Evolutionary conservation across 2,329 filamentous ascomycete species (phyloP).

Genomic region (Lachnellula arida): DNA sequence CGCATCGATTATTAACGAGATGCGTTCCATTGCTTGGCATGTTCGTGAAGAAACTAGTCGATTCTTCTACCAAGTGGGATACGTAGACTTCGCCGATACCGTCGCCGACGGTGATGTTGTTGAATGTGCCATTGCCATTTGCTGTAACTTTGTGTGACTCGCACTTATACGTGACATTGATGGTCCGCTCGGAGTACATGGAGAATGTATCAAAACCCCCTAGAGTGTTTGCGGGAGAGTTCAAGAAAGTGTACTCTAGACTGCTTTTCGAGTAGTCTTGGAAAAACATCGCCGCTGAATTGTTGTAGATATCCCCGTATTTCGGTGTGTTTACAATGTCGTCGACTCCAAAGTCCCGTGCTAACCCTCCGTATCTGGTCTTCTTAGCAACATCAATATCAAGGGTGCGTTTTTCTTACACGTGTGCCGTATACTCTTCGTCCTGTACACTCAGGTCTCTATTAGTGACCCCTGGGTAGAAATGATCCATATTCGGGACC

Average conservation of each 20-base stretch:
- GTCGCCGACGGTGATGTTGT: slow-evolving; percentile 28
- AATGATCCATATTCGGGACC: slow-evolving; percentile 35
- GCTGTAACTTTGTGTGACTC: slow-evolving; percentile 28
- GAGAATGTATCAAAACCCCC: slow-evolving; percentile 15
- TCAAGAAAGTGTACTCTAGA: slow-evolving; percentile 38
- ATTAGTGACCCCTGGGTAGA: slow-evolving; percentile 30
- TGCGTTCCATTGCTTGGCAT: neutral
- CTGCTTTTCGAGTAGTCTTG: slow-evolving; percentile 8
- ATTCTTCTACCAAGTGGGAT: slow-evolving; percentile 27
- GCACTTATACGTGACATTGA: slow-evolving; percentile 32
- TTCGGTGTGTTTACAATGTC: slow-evolving; percentile 21
- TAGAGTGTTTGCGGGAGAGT: slow-evolving; percentile 21
- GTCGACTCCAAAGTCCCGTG: slow-evolving; percentile 29
- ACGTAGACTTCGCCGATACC: slow-evolving; percentile 20
- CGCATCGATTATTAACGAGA: slow-evolving; percentile 12
- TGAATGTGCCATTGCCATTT: slow-evolving; percentile 31
- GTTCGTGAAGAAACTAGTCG: slow-evolving; percentile 37
- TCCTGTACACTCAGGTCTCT: slow-evolving; percentile 25
- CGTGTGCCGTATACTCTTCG: slow-evolving; percentile 41
- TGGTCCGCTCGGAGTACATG: slow-evolving; percentile 33
- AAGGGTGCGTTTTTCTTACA: slow-evolving; percentile 19
- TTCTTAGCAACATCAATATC: neutral
- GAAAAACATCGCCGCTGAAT: slow-evolving; percentile 12
- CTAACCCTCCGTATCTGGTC: slow-evolving; percentile 37
- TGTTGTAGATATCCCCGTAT: slow-evolving; percentile 23